Percentiles rank a stretch among this genome's conserved stretches.
Evolutionary conservation across 2,329 filamentous ascomycete genomes (phyloP).

Genomic region (Aspergillus spinulosporus): DNA sequence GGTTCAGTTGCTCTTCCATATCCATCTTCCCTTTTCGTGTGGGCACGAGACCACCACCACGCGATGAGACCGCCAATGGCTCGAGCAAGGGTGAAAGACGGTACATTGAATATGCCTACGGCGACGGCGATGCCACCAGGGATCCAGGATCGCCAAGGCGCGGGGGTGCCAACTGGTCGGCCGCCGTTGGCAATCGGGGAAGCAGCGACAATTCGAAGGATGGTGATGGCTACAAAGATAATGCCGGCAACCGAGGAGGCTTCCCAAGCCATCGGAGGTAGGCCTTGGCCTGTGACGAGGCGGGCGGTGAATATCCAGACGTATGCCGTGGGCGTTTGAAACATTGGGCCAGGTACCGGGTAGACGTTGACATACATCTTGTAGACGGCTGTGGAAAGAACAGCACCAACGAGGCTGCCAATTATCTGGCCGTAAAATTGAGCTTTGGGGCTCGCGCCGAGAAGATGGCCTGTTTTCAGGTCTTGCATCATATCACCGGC

Average conservation of each 20-base stretch:
- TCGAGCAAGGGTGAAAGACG: conserved; percentile 88
- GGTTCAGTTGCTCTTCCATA: background rate
- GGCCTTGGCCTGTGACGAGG: conserved; percentile 83
- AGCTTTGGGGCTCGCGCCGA: conserved; percentile 87
- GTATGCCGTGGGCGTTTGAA: conserved; percentile 90
- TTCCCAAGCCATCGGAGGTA: conserved; percentile 79
- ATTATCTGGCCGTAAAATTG: conserved; percentile 98
- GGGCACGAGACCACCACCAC: conserved; percentile 71
- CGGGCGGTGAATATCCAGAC: conserved; percentile 98
- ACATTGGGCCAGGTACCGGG: conserved; percentile 80
- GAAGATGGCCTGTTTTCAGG: conserved; percentile 89
- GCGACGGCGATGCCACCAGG: conserved; percentile 95
- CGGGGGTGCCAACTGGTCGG: conserved; percentile 38
- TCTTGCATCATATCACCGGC: conserved; percentile 97
- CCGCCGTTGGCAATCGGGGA: conserved; percentile 34
- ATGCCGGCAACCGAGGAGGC: conserved; percentile 74
- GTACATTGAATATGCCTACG: conserved; percentile 97
- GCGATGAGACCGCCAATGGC: conserved; percentile 74
- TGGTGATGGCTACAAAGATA: conserved; percentile 71
- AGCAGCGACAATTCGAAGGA: conserved; percentile 62
- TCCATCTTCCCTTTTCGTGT: conserved; percentile 25
- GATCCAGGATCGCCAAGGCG: conserved; percentile 69
- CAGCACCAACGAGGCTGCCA: conserved; percentile 79
- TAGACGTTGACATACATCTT: conserved; percentile 89
- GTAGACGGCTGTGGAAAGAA: conserved; percentile 85